Percentiles rank a stretch among this genome's conserved stretches.
phyloP scores from a whole-genome alignment of 164 flowering plant species.

The Vitis labrusca region DNA sequence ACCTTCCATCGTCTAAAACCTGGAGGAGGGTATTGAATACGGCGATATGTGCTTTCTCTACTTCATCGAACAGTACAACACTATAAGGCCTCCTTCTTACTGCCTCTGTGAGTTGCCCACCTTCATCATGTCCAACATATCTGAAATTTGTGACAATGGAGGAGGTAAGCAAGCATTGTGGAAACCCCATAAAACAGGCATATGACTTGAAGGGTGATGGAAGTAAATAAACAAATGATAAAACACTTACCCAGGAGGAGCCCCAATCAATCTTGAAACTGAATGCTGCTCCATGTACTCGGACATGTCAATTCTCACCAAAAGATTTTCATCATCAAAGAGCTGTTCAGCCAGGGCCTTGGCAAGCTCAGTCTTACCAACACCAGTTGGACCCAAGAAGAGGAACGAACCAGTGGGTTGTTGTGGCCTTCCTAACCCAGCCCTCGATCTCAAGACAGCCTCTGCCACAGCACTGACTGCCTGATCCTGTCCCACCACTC shows the following conservation, averaged over 20 bases:
- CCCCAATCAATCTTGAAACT: conserved; percentile 83
- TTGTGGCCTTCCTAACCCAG: conserved; percentile 81
- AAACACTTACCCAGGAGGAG: conserved; percentile 88
- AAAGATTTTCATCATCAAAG: conserved; percentile 79
- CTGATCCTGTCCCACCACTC: conserved; percentile 87
- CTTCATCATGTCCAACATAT: conserved; percentile 96
- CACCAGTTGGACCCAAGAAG: conserved; percentile 92
- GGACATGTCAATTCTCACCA: conserved; percentile 88
- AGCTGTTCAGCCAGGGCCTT: conserved; percentile 93
- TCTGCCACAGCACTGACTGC: conserved; percentile 86
- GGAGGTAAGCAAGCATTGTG: background rate
- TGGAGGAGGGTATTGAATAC: conserved; percentile 90
- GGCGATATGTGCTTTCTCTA: conserved; percentile 80
- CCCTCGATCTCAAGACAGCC: conserved; percentile 84
- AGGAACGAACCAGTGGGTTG: conserved; percentile 91
- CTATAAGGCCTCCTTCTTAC: conserved; percentile 87
- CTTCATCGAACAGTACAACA: conserved; percentile 84
- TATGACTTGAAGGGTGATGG: background rate
- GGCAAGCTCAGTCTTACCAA: conserved; percentile 94
- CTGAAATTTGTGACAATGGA: conserved; percentile 22
- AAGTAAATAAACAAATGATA: background rate
- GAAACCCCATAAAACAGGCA: background rate
- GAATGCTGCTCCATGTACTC: conserved; percentile 99
- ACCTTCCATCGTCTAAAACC: conserved; percentile 89
- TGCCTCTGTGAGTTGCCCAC: conserved; percentile 95